Evolutionary conservation across 2,329 filamentous ascomycete genomes (phyloP).

Genomic region (Phialophora chinensis): DNA sequence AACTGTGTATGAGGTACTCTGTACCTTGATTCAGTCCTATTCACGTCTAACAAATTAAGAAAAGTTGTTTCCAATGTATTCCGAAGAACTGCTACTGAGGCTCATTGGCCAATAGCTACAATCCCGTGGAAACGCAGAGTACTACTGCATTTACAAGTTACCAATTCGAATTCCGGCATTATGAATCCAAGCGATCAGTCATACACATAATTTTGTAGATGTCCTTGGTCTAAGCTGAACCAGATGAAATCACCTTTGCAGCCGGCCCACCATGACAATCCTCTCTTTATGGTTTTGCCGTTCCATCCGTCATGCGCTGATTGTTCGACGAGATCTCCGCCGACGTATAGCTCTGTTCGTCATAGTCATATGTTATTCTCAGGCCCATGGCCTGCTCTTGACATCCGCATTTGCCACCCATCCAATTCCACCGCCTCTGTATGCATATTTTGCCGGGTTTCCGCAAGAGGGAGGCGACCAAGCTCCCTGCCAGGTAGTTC

Average conservation of each 20-base stretch:
- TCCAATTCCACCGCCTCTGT: background rate
- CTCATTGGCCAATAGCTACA: no score
- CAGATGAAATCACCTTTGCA: background rate
- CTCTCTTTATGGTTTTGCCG: background rate
- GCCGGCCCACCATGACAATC: background rate
- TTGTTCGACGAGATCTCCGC: background rate
- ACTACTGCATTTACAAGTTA: background rate
- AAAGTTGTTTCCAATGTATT: background rate
- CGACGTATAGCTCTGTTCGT: background rate
- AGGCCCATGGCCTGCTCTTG: background rate
- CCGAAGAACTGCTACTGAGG: no score
- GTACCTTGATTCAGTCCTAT: background rate
- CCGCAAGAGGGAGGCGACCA: background rate
- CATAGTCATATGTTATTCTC: background rate
- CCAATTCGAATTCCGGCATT: background rate
- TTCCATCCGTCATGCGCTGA: background rate
- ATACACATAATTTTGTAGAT: background rate
- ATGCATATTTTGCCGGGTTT: background rate
- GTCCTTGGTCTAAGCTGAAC: background rate
- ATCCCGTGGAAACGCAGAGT: background rate
- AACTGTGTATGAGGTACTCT: no score
- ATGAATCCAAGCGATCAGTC: background rate
- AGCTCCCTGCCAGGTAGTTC: background rate
- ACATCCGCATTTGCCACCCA: slow-evolving; percentile 1
- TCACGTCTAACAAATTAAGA: background rate